These are phyloP conservation scores for Diaporthe citrichinensis DNA, from an alignment of 2,329 filamentous ascomycete genomes.

Conservation along the genomic window DNA sequence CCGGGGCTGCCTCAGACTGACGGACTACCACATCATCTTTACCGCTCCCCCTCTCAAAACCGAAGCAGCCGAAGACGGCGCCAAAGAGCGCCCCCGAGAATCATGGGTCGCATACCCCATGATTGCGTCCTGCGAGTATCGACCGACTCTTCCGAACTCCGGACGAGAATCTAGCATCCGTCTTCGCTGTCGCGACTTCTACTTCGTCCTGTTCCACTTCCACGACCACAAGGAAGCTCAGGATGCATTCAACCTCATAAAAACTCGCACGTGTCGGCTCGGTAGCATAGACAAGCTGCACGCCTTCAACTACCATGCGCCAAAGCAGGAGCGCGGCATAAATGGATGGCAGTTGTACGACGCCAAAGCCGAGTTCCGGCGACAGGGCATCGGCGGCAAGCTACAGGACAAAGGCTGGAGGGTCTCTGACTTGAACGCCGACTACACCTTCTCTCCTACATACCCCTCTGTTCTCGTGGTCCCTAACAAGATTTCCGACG, in stretches of 20 bases:
- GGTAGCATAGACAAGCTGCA: constrained; percentile 90
- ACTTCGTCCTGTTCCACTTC: constrained; percentile 93
- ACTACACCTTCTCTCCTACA: constrained; percentile 92
- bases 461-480: constrained; percentile 91
- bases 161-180: constrained; percentile 85
- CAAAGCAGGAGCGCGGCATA: constrained; percentile 77
- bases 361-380: constrained; percentile 84
- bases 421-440: constrained; percentile 88
- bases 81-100: constrained; percentile 64
- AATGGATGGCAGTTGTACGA: constrained; percentile 91
- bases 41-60: constrained; percentile 56
- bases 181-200: constrained; percentile 92
- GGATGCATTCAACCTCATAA: constrained; percentile 90
- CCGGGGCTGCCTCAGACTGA: constrained; percentile 71
- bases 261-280: constrained; percentile 83
- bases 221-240: constrained; percentile 79
- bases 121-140: constrained; percentile 83
- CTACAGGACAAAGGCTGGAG: constrained; percentile 87
- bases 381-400: constrained; percentile 89
- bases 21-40: constrained; percentile 74
- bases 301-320: constrained; percentile 87
- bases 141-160: constrained; percentile 78
- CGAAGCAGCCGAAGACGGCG: constrained; percentile 35
- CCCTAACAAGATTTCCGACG: constrained; percentile 93
- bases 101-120: constrained; percentile 97